Percentiles rank a stretch among this genome's conserved stretches.
These are phyloP conservation scores for Helianthus annuus DNA, from an alignment of 129 eudicot genomes.

Conservation along the genomic window DNA sequence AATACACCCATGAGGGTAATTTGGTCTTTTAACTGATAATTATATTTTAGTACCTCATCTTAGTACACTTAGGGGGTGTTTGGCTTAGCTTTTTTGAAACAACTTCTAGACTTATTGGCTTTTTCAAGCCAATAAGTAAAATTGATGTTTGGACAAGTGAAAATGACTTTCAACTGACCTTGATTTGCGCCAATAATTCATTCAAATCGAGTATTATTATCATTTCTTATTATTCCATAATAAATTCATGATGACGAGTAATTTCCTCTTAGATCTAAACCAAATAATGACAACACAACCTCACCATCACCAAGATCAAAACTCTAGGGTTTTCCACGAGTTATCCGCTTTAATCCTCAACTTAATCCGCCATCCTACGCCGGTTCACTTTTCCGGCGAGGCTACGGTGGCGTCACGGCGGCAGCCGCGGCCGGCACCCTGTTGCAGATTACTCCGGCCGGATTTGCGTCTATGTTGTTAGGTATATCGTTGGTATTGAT, in stretches of 20 bases:
- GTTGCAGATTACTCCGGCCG: constrained; percentile 76
- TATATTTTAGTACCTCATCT: too few relatives aligned
- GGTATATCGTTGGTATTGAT: constrained; percentile 82
- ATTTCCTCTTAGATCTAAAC: background rate
- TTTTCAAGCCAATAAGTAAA: too few relatives aligned
- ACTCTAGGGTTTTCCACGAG: constrained; percentile 64
- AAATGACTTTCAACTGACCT: constrained; percentile 27
- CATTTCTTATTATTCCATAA: background rate
- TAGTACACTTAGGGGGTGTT: too few relatives aligned
- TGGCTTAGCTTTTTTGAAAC: too few relatives aligned
- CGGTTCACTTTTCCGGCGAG: constrained; percentile 47
- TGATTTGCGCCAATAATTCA: constrained; percentile 36
- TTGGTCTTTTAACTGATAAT: too few relatives aligned
- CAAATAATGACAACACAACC: constrained; percentile 56
- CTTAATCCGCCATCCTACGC: constrained; percentile 63
- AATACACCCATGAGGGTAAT: too few relatives aligned
- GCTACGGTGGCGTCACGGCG: constrained; percentile 15
- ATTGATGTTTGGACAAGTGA: too few relatives aligned
- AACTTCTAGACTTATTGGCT: too few relatives aligned
- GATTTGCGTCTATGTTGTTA: constrained; percentile 75
- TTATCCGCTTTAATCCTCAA: constrained; percentile 62
- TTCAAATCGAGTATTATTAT: background rate
- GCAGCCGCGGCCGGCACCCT: background rate
- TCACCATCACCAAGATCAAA: constrained; percentile 54
- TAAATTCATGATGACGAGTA: background rate